phyloP scores from a whole-genome alignment of 805 yeast species.

The Candida berthetii region DNA sequence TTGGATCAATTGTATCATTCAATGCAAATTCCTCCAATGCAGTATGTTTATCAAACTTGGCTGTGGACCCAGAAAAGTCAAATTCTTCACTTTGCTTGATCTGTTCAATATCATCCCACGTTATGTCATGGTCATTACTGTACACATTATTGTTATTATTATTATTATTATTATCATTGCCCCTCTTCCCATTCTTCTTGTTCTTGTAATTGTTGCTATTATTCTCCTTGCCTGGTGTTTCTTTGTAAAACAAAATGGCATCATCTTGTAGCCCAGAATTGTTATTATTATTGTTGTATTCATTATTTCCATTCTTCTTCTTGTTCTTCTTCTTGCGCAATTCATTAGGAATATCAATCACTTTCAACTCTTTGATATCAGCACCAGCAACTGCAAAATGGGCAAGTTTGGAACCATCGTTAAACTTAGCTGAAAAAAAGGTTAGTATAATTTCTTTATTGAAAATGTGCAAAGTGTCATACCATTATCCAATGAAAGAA shows the following conservation, averaged over 20 bases:
- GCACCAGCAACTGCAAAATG: conserved; percentile 22
- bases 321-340: conserved; percentile 16
- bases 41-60: conserved; percentile 72
- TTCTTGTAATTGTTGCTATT: conserved; percentile 5
- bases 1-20: conserved; percentile 54
- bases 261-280: conserved; percentile 17
- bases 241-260: conserved; percentile 22
- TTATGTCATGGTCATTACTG: conserved; percentile 27
- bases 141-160: conserved; percentile 9
- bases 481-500: conserved; percentile 32
- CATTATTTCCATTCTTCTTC: conserved; percentile 14
- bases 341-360: conserved; percentile 42
- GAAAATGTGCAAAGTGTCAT: conserved; percentile 11
- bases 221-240: conserved; percentile 1
- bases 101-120: conserved; percentile 44
- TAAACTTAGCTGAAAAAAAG: conserved; percentile 1
- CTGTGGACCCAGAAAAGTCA: conserved; percentile 78
- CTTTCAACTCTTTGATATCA: conserved; percentile 48
- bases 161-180: conserved; percentile 1
- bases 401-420: conserved; percentile 7
- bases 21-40: conserved; percentile 74
- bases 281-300: conserved; percentile 7
- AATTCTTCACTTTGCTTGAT: conserved; percentile 57
- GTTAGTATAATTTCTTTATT: conserved; percentile 14
- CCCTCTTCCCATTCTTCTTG: no score